These are phyloP conservation scores for Vachellia collinsii DNA, from an alignment of 306 rosid species.

Conservation along the genomic window DNA sequence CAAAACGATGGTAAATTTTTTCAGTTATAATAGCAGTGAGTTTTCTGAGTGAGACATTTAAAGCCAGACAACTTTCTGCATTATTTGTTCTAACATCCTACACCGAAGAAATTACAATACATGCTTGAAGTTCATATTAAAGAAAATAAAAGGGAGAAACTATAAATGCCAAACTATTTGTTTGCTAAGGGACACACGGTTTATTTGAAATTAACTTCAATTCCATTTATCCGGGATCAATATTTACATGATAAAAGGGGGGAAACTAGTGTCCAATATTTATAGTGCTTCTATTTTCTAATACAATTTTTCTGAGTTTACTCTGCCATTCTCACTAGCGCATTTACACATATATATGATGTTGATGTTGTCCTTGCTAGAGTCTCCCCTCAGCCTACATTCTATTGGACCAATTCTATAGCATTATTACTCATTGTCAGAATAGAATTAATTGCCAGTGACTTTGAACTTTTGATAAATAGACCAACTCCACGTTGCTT, in stretches of 20 bases:
- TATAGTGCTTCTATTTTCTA: background rate
- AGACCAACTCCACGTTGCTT: conserved; percentile 32
- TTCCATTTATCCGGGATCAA: conserved; percentile 9
- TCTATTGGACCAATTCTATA: background rate
- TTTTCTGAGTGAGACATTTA: conserved; percentile 13
- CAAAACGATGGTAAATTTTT: background rate
- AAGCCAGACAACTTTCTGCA: background rate
- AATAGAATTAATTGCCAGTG: conserved; percentile 8
- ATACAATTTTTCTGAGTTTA: background rate
- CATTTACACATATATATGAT: background rate
- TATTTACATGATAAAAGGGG: background rate
- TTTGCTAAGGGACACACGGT: conserved; percentile 4
- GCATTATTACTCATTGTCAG: background rate
- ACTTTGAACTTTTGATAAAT: conserved; percentile 6
- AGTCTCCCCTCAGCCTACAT: background rate
- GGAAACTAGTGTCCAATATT: background rate
- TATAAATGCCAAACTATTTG: background rate
- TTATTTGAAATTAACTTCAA: background rate
- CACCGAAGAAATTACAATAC: conserved; percentile 4
- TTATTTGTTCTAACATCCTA: background rate
- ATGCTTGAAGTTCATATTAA: background rate
- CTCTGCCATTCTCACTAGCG: conserved; percentile 7
- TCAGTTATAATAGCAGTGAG: conserved; percentile 1
- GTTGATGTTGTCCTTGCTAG: background rate
- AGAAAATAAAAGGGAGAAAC: background rate